Conservation (phyloP, 169 alveolate genomes). For the Plasmodium vinckei region DNA sequence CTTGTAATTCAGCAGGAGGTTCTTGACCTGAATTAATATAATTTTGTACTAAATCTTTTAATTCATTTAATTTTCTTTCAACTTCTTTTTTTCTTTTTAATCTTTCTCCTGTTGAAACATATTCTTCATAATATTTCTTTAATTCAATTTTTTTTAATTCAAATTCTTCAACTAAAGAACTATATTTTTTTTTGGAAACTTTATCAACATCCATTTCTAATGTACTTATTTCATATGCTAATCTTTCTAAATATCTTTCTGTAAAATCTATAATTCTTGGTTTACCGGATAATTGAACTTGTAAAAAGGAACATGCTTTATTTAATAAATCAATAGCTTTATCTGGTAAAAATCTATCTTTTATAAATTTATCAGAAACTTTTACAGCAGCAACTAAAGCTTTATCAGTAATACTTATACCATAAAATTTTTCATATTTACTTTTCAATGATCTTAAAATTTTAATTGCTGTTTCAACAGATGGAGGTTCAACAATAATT, state of each 20-base stretch:
- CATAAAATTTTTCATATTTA: conserved; percentile 72
- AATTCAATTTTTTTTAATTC: conserved; percentile 54
- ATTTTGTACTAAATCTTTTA: conserved; percentile 57
- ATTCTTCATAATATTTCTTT: conserved; percentile 62
- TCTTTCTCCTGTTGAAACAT: conserved; percentile 55
- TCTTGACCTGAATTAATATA: conserved; percentile 33
- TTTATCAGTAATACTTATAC: conserved; percentile 73
- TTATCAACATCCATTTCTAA: conserved; percentile 73
- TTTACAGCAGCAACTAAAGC: conserved; percentile 79
- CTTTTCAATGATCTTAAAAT: conserved; percentile 77
- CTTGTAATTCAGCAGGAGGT: conserved; percentile 65
- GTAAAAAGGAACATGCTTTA: conserved; percentile 77
- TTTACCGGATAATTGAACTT: conserved; percentile 70
- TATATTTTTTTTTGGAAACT: conserved; percentile 55
- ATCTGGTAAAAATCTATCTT: conserved; percentile 78
- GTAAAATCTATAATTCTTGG: conserved; percentile 71
- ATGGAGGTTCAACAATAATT: conserved; percentile 74
- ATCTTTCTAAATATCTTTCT: conserved; percentile 71
- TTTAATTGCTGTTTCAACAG: conserved; percentile 65
- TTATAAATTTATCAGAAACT: conserved; percentile 75
- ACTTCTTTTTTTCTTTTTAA: conserved; percentile 52
- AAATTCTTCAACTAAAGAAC: conserved; percentile 54
- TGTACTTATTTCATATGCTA: conserved; percentile 58
- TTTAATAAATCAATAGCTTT: conserved; percentile 80
- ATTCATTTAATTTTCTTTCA: conserved; percentile 53